Evolutionary conservation across 768 basidiomycete species (phyloP), one percentile per base, ranked within the genome.

Genomic region (Mycena metata): DNA sequence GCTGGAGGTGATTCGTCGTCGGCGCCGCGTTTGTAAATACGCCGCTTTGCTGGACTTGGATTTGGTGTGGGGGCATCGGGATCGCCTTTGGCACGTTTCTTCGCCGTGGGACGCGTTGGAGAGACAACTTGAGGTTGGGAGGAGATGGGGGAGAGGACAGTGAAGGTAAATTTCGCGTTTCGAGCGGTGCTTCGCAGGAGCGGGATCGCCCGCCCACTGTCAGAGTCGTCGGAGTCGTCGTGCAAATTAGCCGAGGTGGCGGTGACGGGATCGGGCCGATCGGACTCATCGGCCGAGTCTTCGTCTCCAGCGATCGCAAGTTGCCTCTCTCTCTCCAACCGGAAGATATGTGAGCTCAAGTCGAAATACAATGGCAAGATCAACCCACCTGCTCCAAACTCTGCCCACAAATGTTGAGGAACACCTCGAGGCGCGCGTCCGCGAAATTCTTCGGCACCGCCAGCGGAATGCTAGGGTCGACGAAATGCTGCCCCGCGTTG

Each of bases 401-500:
- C 49, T 36, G 39, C 36, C 15, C 4, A 3, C 24, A 19, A 21
- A 60, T 60, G 23, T 42, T 39, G 36, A 45, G 55, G 33, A 67
- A 67, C 10, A 33, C 23, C 19, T 54, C 11, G 3, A 59, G 58
- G 12, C 66, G 24, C 19, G 41, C 59, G 26, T 23, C 21, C 16
- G 24, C 58, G 8, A 45, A 54, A 2, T 43, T 45, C 19, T 2
- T 35, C n/a, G n/a, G n/a, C n/a, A n/a, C n/a, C n/a, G n/a, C n/a
- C n/a, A n/a, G n/a, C n/a, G n/a, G n/a, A n/a, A n/a, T n/a, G n/a
- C n/a, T n/a, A n/a, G n/a, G n/a, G n/a, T n/a, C n/a, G n/a, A n/a
- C n/a, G 21, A 59, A 45, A 46, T 60, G 66, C 42, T 60, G 50
- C 8, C 21, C n/a, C 23, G 19, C 30, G 23, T 67, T 67, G 51